These are phyloP conservation scores for Colletotrichum eleusines DNA, from an alignment of 2,329 filamentous ascomycete genomes.

Conservation along the genomic window DNA sequence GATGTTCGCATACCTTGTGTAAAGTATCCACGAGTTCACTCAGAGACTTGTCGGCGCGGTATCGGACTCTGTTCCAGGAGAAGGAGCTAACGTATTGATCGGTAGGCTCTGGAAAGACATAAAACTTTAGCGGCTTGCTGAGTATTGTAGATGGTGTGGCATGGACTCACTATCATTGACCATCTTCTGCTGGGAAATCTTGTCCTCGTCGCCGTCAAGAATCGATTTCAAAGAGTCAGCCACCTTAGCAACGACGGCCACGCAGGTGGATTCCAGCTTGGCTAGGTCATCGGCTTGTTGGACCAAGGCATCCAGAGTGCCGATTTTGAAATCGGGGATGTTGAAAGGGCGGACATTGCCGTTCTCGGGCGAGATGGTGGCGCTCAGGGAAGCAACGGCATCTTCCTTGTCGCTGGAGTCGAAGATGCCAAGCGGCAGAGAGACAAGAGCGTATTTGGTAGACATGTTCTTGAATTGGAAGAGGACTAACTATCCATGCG, in stretches of 20 bases:
- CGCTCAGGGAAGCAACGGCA: conserved; percentile 80
- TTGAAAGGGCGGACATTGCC: conserved; percentile 81
- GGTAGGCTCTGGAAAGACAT: conserved; percentile 79
- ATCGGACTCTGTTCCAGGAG: conserved; percentile 98
- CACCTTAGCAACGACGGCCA: conserved; percentile 88
- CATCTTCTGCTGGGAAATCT: conserved; percentile 87
- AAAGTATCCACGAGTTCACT: conserved; percentile 87
- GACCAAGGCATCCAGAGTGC: conserved; percentile 92
- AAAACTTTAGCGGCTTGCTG: conserved; percentile 45
- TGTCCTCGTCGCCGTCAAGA: conserved; percentile 85
- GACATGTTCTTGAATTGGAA: conserved; percentile 53
- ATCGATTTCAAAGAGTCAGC: conserved; percentile 86
- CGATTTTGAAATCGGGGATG: conserved; percentile 97
- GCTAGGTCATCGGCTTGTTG: conserved; percentile 95
- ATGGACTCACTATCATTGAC: conserved; percentile 85
- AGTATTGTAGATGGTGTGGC: conserved; percentile 37
- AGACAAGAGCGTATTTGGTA: conserved; percentile 86
- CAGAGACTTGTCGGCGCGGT: conserved; percentile 91
- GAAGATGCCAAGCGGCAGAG: conserved; percentile 88
- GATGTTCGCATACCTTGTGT: conserved; percentile 76
- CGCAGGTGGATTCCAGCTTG: conserved; percentile 85
- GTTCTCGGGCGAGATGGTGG: conserved; percentile 79
- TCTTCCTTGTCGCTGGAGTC: conserved; percentile 84
- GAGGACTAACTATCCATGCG: conserved; percentile 28
- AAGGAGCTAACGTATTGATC: conserved; percentile 92